Evolutionary conservation across 371 early-diverging fungal species (phyloP).

Genomic region (Circinella umbellata): DNA sequence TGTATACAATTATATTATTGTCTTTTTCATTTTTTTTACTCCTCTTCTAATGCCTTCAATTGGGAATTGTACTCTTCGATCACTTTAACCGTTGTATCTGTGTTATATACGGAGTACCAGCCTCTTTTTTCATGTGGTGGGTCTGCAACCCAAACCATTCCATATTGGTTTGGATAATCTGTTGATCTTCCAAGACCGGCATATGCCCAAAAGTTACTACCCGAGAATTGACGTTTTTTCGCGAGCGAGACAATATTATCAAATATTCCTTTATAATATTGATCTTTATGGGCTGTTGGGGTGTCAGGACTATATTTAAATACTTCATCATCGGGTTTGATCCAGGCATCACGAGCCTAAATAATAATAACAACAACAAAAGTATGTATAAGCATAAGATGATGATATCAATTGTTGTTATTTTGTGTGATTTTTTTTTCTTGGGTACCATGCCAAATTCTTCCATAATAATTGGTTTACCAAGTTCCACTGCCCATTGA

Average conservation of each 20-base stretch:
- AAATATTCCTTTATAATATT: slow-evolving; percentile 48
- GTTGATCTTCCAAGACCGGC: slow-evolving; percentile 47
- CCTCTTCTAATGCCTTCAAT: neutral
- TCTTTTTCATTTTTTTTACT: neutral
- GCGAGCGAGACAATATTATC: slow-evolving; percentile 34
- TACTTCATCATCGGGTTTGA: slow-evolving; percentile 24
- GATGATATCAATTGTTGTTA: too few species aligned
- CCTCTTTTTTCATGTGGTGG: slow-evolving; percentile 53
- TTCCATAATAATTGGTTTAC: slow-evolving; percentile 60
- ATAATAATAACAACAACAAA: neutral
- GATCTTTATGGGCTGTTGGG: slow-evolving; percentile 50
- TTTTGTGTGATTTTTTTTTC: too few species aligned
- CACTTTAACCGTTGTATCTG: slow-evolving; percentile 27
- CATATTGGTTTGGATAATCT: slow-evolving; percentile 36
- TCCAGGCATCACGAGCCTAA: slow-evolving; percentile 53
- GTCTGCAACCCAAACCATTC: slow-evolving; percentile 50
- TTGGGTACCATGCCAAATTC: slow-evolving; percentile 56
- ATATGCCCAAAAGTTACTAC: slow-evolving; percentile 53
- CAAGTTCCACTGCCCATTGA: slow-evolving; percentile 44
- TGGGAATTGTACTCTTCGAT: neutral
- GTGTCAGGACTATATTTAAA: slow-evolving; percentile 51
- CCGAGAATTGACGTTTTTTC: slow-evolving; percentile 25
- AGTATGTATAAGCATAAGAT: neutral
- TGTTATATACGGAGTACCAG: slow-evolving; percentile 53
- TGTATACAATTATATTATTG: too few species aligned